These are phyloP conservation scores for Candida tropicalis DNA, from an alignment of 1,139 yeast genomes.

Conservation along the genomic window DNA sequence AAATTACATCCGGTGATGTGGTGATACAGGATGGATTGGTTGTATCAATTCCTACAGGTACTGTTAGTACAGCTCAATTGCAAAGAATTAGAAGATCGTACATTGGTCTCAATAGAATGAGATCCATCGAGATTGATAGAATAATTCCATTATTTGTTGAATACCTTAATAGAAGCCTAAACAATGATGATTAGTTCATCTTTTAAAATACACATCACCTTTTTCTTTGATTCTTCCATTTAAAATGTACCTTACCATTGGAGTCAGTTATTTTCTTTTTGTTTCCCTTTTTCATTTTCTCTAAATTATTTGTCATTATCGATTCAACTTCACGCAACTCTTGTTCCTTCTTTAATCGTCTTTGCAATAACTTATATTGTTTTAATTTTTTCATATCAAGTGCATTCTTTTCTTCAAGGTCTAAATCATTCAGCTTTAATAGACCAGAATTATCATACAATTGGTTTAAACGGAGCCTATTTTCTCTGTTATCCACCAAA, in stretches of 20 bases:
- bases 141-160: conserved; percentile 75
- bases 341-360: conserved; percentile 65
- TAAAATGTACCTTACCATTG: conserved; percentile 70
- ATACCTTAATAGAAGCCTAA: conserved; percentile 60
- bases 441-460: conserved; percentile 44
- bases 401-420: conserved; percentile 41
- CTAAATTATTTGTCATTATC: conserved; percentile 76
- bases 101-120: conserved; percentile 74
- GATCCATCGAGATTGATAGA: conserved; percentile 67
- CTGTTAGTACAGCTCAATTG: conserved; percentile 72
- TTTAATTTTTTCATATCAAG: conserved; percentile 59
- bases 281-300: conserved; percentile 87
- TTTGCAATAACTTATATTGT: conserved; percentile 55
- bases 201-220: conserved; percentile 33
- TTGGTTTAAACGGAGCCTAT: conserved; percentile 68
- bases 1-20: conserved; percentile 56
- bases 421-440: conserved; percentile 28
- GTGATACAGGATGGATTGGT: conserved; percentile 39
- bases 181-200: conserved; percentile 22
- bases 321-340: conserved; percentile 69
- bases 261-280: conserved; percentile 71
- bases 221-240: conserved; percentile 88
- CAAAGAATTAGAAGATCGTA: conserved; percentile 85
- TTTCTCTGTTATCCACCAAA: conserved; percentile 66
- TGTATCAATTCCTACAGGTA: conserved; percentile 65